Conservation (phyloP, 305 asterid genomes). For the Fraxinus baroniana region DNA sequence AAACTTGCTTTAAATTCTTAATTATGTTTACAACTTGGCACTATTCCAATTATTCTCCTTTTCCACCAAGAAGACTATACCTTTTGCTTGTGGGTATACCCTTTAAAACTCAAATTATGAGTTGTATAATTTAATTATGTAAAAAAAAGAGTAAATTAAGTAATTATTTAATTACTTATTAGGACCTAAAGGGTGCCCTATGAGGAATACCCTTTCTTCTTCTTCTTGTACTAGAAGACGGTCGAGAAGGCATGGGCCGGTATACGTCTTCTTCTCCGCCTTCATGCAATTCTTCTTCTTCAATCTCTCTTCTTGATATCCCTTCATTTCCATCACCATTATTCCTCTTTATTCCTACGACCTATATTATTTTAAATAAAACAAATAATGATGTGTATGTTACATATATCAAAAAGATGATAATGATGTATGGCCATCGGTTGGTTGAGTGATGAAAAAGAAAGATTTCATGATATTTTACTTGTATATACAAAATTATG, state of each 20-base stretch:
- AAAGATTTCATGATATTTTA: constrained; percentile 18
- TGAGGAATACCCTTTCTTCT: constrained; percentile 97
- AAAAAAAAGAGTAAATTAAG: not conserved
- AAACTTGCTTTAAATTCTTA: constrained; percentile 53
- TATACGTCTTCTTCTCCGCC: constrained; percentile 79
- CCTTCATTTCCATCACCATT: constrained; percentile 65
- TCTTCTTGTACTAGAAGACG: constrained; percentile 76
- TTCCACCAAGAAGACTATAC: constrained; percentile 22
- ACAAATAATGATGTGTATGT: not conserved
- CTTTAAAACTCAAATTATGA: not conserved
- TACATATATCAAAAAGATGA: constrained; percentile 27
- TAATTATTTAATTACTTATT: constrained; percentile 17
- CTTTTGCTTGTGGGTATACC: not conserved
- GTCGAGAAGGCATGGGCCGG: constrained; percentile 89
- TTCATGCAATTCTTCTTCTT: constrained; percentile 72
- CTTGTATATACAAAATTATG: constrained; percentile 11
- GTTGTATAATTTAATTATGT: constrained; percentile 32
- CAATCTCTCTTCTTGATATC: constrained; percentile 35
- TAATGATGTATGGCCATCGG: constrained; percentile 36
- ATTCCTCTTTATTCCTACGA: constrained; percentile 79
- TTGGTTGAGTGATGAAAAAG: constrained; percentile 41
- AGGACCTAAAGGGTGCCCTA: constrained; percentile 89
- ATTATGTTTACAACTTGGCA: constrained; percentile 58
- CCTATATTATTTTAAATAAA: constrained; percentile 38
- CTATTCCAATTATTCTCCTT: constrained; percentile 56